These are phyloP conservation scores for Chaetomium strumarium DNA, from an alignment of 2,329 filamentous ascomycete genomes.

Conservation along the genomic window DNA sequence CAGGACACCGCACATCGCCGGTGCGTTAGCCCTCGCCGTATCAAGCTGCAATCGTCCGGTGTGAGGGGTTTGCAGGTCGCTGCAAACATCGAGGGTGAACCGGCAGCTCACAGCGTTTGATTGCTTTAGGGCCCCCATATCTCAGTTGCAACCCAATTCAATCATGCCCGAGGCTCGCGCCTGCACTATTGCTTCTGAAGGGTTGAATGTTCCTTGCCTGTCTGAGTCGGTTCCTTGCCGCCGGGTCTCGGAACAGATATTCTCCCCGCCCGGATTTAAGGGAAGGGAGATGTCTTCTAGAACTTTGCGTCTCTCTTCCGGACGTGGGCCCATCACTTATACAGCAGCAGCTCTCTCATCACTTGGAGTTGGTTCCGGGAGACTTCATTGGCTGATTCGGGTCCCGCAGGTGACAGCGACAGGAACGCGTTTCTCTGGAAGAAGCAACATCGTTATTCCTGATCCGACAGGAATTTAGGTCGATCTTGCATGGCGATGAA, in stretches of 20 bases:
- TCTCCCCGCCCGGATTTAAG: neutral
- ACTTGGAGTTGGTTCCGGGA: neutral
- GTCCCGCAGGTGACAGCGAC: neutral
- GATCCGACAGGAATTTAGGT: neutral
- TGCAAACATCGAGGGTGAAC: neutral
- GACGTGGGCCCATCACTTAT: neutral
- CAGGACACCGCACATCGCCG: too few relatives aligned
- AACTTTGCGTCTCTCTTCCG: too few relatives aligned
- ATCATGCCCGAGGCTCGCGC: too few relatives aligned
- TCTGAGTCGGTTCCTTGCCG: neutral
- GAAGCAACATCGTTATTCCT: neutral
- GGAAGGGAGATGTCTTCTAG: neutral
- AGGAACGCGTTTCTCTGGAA: too few relatives aligned
- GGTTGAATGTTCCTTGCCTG: neutral
- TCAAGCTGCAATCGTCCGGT: neutral
- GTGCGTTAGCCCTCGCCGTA: neutral
- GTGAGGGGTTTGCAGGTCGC: neutral
- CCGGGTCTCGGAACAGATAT: neutral
- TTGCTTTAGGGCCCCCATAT: too few relatives aligned
- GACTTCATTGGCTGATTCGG: neutral
- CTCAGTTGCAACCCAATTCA: too few relatives aligned
- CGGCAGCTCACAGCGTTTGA: neutral
- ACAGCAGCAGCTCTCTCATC: neutral
- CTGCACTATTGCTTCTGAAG: too few relatives aligned
- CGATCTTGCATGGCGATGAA: constrained; percentile 10